Percentiles rank a stretch among this genome's conserved stretches.
Conservation (phyloP, 2,329 filamentous ascomycete species). For the Trichoderma koningii region DNA sequence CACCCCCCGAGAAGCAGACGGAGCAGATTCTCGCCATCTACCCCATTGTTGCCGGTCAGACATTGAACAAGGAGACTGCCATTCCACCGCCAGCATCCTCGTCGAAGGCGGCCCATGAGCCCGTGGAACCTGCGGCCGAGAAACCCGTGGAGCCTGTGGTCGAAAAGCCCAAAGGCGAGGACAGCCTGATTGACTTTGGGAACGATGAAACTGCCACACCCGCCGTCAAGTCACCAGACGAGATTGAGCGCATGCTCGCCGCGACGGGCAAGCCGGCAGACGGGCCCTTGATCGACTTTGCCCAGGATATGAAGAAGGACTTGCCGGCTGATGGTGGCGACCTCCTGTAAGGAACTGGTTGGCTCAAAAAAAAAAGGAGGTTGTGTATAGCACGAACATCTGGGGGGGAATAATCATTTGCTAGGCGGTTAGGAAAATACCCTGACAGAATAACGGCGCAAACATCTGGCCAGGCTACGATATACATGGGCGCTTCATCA, state of each 20-base stretch:
- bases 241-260: constrained; percentile 49
- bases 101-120: constrained; percentile 26
- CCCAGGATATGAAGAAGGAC: constrained; percentile 54
- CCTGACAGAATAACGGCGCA: constrained; percentile 26
- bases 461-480: constrained; percentile 25
- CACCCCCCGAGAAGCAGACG: constrained; percentile 67
- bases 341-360: not conserved
- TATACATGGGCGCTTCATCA: constrained; percentile 25
- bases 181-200: constrained; percentile 61
- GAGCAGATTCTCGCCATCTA: constrained; percentile 86
- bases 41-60: constrained; percentile 80
- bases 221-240: constrained; percentile 34
- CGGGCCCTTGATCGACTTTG: constrained; percentile 59
- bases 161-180: constrained; percentile 31
- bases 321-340: constrained; percentile 41
- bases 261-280: constrained; percentile 51
- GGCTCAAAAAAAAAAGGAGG: not conserved
- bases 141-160: not conserved
- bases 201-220: constrained; percentile 35
- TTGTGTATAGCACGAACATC: constrained; percentile 7
- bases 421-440: constrained; percentile 16
- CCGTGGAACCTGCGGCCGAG: not conserved
- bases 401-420: constrained; percentile 17
- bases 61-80: constrained; percentile 53
- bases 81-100: constrained; percentile 50